Evolutionary conservation across 2,329 filamentous ascomycete species (phyloP).

Genomic region (Simplicillium sp.): DNA sequence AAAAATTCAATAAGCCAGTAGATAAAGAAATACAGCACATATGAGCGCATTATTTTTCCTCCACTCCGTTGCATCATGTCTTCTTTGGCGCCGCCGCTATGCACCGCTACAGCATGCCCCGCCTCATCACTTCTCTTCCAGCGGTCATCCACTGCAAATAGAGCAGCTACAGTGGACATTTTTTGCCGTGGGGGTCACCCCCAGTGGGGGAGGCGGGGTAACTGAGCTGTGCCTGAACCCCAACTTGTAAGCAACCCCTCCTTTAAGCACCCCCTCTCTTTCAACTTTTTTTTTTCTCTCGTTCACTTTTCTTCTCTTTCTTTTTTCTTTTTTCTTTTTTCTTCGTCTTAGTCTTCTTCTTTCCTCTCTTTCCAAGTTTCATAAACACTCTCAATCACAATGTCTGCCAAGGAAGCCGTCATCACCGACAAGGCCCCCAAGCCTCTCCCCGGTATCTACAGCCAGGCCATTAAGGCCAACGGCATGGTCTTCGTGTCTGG

Average conservation of each 20-base stretch:
- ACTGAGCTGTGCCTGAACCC: background rate
- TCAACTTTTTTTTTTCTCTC: background rate
- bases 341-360: background rate
- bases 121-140: too few species aligned
- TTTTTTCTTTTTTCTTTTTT: background rate
- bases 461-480: slow-evolving; percentile 55
- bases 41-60: too few species aligned
- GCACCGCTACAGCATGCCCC: too few species aligned
- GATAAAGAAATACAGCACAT: too few species aligned
- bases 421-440: slow-evolving; percentile 30
- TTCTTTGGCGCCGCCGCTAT: too few species aligned
- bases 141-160: too few species aligned
- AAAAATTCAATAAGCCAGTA: too few species aligned
- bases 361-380: background rate
- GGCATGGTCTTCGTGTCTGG: slow-evolving; percentile 63
- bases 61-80: too few species aligned
- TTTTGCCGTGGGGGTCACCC: too few species aligned
- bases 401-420: slow-evolving; percentile 24
- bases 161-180: too few species aligned
- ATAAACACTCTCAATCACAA: slow-evolving; percentile 7
- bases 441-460: slow-evolving; percentile 29
- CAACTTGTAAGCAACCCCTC: background rate
- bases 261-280: too few species aligned
- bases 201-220: too few species aligned
- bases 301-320: background rate